Evolutionary conservation across 495 filamentous ascomycete genomes (phyloP), one percentile per base, ranked within the genome.

Genomic region (Penicillium lagena): DNA sequence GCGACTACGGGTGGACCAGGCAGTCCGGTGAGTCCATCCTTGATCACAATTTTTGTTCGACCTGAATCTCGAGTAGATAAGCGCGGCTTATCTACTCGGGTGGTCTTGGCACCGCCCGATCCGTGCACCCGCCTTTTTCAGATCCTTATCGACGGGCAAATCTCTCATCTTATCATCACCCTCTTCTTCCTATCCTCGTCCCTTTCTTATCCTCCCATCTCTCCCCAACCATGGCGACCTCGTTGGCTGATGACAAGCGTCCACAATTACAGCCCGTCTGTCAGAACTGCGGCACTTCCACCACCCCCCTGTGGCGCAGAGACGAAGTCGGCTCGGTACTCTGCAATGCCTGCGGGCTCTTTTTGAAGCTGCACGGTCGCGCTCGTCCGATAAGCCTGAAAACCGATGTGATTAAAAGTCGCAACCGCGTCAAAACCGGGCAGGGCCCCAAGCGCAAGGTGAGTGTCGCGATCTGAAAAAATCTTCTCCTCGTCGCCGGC

Each of bases 381-480:
- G 81, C 94, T 50, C 83, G 93, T 41, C 94, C 94, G 57, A 95
- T 95, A 66, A 90, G 85, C 51, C 78, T 99, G 53, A 99, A 99
- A 72, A 99, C 94, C 36, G 94, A 99, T 73, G 90, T 97, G 47
- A 99, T 99, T 70, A 99, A 99, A 71, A 96, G 90, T 71, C 90
- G 93, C 54, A 99, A 99, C 63, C 82, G 93, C 43, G 90, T 97
- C 39, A 97, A 97, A 74, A 93, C 89, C 37, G 88, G 86, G 7
- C 84, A 89, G 54, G 83, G 81, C 9, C 79, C 83, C 41, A 93
- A 91, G 70, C 91, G 90, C 66, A 97, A 96, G 80, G 90, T 91
- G 56, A 63, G 73, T 61, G 22, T 29, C 35, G 37, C 45, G 38
- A 36, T 36, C 35, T 17, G 41, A 45, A 71, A 61, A 62, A 47